phyloP scores from a whole-genome alignment of 2,329 filamentous ascomycete species.

The Scedosporium minutisporum region DNA sequence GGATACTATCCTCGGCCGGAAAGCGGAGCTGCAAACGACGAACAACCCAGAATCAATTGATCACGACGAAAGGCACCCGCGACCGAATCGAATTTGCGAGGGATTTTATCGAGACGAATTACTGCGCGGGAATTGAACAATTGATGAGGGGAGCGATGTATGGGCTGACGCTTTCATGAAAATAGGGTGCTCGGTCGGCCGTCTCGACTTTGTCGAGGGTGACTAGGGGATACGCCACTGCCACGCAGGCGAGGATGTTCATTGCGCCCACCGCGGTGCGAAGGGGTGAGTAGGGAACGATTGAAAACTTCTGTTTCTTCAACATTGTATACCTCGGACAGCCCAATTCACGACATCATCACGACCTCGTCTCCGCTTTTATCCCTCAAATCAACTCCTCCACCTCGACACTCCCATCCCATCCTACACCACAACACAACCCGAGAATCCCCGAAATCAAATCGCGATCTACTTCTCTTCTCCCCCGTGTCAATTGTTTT shows the following conservation, averaged over 20 bases:
- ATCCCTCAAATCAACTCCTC: not conserved
- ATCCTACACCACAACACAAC: not conserved
- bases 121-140: not conserved
- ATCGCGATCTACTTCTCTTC: not conserved
- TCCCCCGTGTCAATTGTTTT: constrained; percentile 6
- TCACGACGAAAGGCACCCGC: not conserved
- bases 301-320: not conserved
- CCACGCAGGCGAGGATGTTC: constrained; percentile 44
- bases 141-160: not conserved
- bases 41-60: not conserved
- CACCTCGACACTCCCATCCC: not conserved
- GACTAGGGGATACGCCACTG: constrained; percentile 10
- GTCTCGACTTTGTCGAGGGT: constrained; percentile 5
- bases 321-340: not conserved
- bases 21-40: not conserved
- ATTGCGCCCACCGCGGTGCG: constrained; percentile 52
- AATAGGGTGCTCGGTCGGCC: constrained; percentile 6
- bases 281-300: constrained; percentile 42
- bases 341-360: not conserved
- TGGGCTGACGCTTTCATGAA: not conserved
- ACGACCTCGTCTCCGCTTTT: not conserved
- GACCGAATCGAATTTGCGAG: not conserved
- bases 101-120: not conserved
- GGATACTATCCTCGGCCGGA: not conserved
- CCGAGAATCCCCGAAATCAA: not conserved